Percentiles rank a stretch among this genome's conserved stretches.
Conservation (phyloP, 805 yeast species). For the Kluyveromyces wickerhamii region DNA sequence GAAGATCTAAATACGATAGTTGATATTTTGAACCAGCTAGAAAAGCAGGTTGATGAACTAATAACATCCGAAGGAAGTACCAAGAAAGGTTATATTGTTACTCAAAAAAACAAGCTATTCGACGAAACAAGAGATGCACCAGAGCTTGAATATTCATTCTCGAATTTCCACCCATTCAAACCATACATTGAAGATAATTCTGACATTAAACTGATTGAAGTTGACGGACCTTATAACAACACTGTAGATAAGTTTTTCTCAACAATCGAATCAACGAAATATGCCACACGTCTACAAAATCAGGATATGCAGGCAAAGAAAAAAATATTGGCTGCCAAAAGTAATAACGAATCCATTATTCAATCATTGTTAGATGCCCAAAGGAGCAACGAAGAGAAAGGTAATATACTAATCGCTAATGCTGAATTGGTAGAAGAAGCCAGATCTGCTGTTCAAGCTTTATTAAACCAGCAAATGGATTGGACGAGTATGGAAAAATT, state of each 20-base stretch:
- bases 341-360: slow-evolving; percentile 64
- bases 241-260: slow-evolving; percentile 83
- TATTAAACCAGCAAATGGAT: slow-evolving; percentile 81
- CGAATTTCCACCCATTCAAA: slow-evolving; percentile 62
- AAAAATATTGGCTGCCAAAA: slow-evolving; percentile 64
- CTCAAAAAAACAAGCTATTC: slow-evolving; percentile 48
- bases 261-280: slow-evolving; percentile 72
- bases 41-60: slow-evolving; percentile 34
- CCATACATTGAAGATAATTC: slow-evolving; percentile 36
- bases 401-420: slow-evolving; percentile 61
- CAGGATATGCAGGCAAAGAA: slow-evolving; percentile 70
- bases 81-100: slow-evolving; percentile 53
- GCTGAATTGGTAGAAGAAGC: slow-evolving; percentile 69
- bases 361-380: slow-evolving; percentile 58
- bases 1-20: slow-evolving; percentile 30
- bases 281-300: slow-evolving; percentile 63
- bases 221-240: slow-evolving; percentile 58
- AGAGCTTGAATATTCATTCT: slow-evolving; percentile 44
- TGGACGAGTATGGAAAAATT: slow-evolving; percentile 83
- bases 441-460: slow-evolving; percentile 52
- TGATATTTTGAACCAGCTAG: slow-evolving; percentile 41
- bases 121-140: slow-evolving; percentile 34
- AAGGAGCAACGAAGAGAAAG: slow-evolving; percentile 54
- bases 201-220: slow-evolving; percentile 33
- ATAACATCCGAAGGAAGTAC: slow-evolving; percentile 24